Percentiles rank a stretch among this genome's conserved stretches.
Conservation (phyloP, 805 yeast genomes). For the Candida palmyrensis region DNA sequence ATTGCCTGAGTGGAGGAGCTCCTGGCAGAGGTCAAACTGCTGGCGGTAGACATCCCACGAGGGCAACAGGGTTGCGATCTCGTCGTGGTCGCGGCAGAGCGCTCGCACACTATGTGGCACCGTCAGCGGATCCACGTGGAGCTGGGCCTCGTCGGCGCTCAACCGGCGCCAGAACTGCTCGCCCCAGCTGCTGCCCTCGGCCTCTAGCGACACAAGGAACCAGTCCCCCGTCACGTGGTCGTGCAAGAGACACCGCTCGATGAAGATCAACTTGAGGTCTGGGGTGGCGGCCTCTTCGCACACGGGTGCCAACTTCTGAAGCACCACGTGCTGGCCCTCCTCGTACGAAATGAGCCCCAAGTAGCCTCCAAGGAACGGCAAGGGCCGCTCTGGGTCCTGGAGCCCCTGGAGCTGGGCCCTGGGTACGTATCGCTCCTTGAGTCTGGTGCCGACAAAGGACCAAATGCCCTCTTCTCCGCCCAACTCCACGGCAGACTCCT, state of each 20-base stretch:
- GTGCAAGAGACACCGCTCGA: constrained; percentile 58
- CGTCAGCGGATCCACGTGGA: constrained; percentile 11
- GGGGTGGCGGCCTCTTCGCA: constrained; percentile 40
- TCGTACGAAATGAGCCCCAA: constrained; percentile 87
- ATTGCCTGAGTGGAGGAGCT: constrained; percentile 69
- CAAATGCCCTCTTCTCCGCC: constrained; percentile 36
- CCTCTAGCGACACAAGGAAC: constrained; percentile 48
- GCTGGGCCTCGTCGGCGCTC: constrained; percentile 7
- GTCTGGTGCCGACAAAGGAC: constrained; percentile 45
- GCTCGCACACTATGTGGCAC: constrained; percentile 22
- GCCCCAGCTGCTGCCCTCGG: constrained; percentile 13
- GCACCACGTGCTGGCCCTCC: constrained; percentile 55
- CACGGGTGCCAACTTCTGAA: constrained; percentile 30
- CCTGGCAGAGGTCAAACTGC: constrained; percentile 61
- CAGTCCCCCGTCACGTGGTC: constrained; percentile 43
- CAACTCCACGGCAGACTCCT: constrained; percentile 3
- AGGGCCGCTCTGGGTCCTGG: constrained; percentile 17
- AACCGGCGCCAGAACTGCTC: constrained; percentile 33
- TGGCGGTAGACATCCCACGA: constrained; percentile 46
- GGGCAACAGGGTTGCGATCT: constrained; percentile 42
- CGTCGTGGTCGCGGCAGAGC: constrained; percentile 18
- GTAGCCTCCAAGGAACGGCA: constrained; percentile 90
- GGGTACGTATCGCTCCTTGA: constrained; percentile 34
- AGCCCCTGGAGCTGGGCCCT: constrained; percentile 16
- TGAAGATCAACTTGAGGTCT: constrained; percentile 68